These are phyloP conservation scores for Erodium trifolium DNA, from an alignment of 441 rosid species.

Conservation along the genomic window DNA sequence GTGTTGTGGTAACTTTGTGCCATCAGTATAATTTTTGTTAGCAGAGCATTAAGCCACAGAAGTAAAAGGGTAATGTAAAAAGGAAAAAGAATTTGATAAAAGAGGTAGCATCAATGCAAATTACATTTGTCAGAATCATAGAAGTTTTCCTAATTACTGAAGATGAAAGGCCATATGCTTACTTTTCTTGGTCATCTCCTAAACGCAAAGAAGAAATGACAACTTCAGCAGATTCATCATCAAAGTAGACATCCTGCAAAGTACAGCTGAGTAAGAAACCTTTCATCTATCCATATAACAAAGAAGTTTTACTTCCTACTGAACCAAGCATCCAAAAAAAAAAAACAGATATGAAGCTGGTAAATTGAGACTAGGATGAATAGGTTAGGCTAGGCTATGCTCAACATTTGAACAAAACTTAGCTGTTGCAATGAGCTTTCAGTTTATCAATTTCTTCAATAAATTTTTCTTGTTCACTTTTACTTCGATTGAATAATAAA, in stretches of 20 bases:
- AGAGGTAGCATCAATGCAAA: too few relatives aligned
- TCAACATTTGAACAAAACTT: neutral
- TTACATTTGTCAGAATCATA: too few relatives aligned
- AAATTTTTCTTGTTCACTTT: too few relatives aligned
- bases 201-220: conserved; percentile 90
- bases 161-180: conserved; percentile 2
- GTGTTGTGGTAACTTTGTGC: neutral
- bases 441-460: neutral
- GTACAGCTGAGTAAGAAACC: conserved; percentile 20
- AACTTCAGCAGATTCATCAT: conserved; percentile 98
- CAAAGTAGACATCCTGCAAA: conserved; percentile 93
- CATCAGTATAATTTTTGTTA: neutral
- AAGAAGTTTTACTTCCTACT: conserved; percentile 10
- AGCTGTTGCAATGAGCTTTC: neutral
- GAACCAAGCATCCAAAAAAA: conserved; percentile 10
- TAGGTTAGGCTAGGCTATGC: too few relatives aligned
- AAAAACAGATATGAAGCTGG: neutral
- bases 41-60: conserved; percentile 1
- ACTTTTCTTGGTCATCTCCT: conserved; percentile 93
- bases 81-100: neutral
- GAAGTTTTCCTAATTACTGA: neutral
- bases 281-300: conserved; percentile 17
- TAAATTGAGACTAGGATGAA: neutral
- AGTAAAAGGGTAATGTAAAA: neutral
- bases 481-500: neutral